Conservation (phyloP, 2,329 filamentous ascomycete species). For the Fusarium begoniae region DNA sequence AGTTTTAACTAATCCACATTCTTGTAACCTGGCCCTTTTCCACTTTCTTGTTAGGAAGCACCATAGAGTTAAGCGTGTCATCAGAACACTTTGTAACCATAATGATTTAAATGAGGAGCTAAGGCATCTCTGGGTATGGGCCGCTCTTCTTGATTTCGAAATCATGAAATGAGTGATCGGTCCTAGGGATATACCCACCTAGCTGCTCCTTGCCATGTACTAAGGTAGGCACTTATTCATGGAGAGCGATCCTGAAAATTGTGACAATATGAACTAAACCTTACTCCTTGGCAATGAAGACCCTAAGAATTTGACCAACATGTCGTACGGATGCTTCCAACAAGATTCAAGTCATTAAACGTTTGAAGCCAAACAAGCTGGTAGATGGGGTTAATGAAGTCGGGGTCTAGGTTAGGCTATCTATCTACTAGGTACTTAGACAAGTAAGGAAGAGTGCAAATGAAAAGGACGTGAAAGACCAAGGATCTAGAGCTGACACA, state of each 20-base stretch:
- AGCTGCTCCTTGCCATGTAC: neutral
- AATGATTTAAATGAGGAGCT: neutral
- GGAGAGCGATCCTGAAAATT: neutral
- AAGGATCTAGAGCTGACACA: neutral
- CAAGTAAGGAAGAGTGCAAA: neutral
- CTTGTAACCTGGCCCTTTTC: neutral
- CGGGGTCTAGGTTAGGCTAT: neutral
- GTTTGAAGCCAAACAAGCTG: neutral
- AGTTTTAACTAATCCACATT: slow-evolving; percentile 8
- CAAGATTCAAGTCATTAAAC: neutral
- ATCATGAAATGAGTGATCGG: neutral
- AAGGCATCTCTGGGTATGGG: neutral
- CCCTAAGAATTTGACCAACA: neutral
- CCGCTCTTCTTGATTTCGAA: neutral
- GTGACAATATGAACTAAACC: no score
- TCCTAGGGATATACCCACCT: neutral
- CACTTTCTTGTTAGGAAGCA: neutral
- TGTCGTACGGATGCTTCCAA: neutral
- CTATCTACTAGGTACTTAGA: neutral
- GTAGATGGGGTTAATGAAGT: neutral
- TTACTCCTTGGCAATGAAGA: neutral
- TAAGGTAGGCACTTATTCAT: neutral
- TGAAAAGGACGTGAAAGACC: neutral
- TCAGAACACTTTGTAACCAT: neutral
- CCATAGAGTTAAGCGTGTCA: neutral